A percentile compares a stretch with the other conserved stretches of the same genome.
phyloP scores from a whole-genome alignment of 164 flowering plant species.

The Brasenia schreberi region DNA sequence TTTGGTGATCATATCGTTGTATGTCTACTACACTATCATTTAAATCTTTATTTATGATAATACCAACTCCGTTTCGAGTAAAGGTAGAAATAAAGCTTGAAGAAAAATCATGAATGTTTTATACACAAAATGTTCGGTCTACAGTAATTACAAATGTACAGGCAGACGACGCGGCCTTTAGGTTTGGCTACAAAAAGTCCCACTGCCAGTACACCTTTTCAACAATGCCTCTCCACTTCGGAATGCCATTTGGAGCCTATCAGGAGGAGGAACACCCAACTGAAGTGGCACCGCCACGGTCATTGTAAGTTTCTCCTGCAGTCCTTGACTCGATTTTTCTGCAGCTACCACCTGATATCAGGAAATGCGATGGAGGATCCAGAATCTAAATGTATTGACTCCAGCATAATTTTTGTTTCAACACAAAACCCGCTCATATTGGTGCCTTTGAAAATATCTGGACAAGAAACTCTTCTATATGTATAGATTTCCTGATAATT shows the following conservation, averaged over 20 bases:
- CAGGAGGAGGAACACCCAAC: conserved; percentile 99
- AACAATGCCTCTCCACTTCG: conserved; percentile 86
- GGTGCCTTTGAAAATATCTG: no score
- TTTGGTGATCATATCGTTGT: no score
- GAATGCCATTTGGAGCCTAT: conserved; percentile 84
- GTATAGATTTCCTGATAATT: no score
- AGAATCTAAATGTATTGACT: no score
- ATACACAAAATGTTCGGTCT: not conserved
- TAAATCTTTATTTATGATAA: no score
- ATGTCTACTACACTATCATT: no score
- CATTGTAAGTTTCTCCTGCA: conserved; percentile 92
- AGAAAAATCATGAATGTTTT: not conserved
- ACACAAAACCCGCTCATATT: no score
- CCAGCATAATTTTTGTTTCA: no score
- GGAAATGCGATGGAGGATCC: not conserved
- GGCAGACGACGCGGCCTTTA: conserved; percentile 3
- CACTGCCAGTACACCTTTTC: conserved; percentile 93
- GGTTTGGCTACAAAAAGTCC: conserved; percentile 52
- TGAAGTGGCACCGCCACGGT: conserved; percentile 92
- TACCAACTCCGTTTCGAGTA: no score
- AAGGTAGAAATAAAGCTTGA: not conserved
- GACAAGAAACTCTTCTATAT: no score
- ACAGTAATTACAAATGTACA: conserved; percentile 12
- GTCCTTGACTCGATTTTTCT: conserved; percentile 63
- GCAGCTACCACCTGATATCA: conserved; percentile 63